These are phyloP conservation scores for Pinus taeda DNA, from an alignment of 75 land plant genomes.

Conservation along the genomic window DNA sequence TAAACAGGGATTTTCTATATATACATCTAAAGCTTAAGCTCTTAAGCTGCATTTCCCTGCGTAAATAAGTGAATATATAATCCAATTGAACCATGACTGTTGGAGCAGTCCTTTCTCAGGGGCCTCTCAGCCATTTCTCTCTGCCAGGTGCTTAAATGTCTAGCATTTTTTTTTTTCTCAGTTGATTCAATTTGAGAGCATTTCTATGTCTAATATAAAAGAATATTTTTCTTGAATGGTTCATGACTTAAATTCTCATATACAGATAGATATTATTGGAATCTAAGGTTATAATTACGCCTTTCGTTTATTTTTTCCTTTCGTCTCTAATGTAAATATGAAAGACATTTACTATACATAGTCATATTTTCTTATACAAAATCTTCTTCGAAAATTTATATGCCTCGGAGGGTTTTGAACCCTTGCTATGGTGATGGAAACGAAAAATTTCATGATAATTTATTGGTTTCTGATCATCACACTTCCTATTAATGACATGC, in stretches of 20 bases:
- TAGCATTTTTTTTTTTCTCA: not conserved
- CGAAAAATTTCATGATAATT: too few species aligned
- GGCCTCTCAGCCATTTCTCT: not conserved
- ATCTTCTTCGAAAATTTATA: too few species aligned
- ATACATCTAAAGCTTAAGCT: not conserved
- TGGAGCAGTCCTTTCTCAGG: slow-evolving; percentile 1
- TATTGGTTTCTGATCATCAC: too few species aligned
- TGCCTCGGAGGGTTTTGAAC: too few species aligned
- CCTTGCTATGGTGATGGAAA: too few species aligned
- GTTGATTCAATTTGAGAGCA: not conserved
- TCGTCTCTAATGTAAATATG: not conserved
- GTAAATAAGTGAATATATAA: not conserved
- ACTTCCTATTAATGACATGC: too few species aligned
- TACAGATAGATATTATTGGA: not conserved
- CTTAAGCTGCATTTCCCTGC: not conserved
- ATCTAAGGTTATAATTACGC: not conserved
- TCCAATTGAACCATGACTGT: not conserved
- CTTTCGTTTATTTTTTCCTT: not conserved
- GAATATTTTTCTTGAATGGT: too few species aligned
- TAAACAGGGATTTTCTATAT: not conserved
- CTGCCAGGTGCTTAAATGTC: not conserved
- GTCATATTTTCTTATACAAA: too few species aligned
- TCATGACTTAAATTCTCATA: too few species aligned
- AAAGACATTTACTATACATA: too few species aligned
- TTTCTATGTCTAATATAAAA: not conserved